phyloP scores from a whole-genome alignment of 2,329 filamentous ascomycete species.

The Microsporum canis region DNA sequence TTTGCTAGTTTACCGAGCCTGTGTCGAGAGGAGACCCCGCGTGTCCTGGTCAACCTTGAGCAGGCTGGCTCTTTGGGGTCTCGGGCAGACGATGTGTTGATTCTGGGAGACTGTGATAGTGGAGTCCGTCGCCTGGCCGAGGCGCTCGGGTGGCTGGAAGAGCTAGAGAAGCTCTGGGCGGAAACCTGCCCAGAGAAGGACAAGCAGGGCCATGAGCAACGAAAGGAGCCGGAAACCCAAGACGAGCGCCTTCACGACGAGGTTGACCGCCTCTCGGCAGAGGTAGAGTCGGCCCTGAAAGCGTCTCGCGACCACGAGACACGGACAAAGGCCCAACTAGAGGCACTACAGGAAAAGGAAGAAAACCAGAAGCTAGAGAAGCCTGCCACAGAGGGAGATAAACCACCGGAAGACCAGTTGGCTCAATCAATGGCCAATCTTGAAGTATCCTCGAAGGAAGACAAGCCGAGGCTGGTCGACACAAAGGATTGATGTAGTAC shows the following conservation, averaged over 20 bases:
- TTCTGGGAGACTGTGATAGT: conserved; percentile 71
- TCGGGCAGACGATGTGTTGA: conserved; percentile 69
- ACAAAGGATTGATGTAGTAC: background rate
- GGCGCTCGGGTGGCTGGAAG: conserved; percentile 72
- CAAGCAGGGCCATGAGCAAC: conserved; percentile 23
- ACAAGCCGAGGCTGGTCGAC: background rate
- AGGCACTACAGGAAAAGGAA: conserved; percentile 9
- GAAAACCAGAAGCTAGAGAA: background rate
- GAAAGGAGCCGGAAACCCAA: conserved; percentile 32
- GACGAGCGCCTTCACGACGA: conserved; percentile 49
- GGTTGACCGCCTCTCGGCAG: conserved; percentile 46
- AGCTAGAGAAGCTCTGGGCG: conserved; percentile 68
- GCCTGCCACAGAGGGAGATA: background rate
- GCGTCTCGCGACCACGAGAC: conserved; percentile 38
- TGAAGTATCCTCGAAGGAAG: background rate
- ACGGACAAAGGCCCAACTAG: conserved; percentile 25
- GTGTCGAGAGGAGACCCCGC: conserved; percentile 51
- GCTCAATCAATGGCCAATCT: background rate
- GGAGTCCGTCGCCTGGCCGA: conserved; percentile 69
- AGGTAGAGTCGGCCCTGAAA: conserved; percentile 46
- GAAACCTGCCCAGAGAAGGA: conserved; percentile 50
- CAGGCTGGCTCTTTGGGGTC: conserved; percentile 66
- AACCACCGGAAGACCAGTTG: background rate
- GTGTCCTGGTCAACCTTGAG: conserved; percentile 81
- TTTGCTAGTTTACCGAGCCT: conserved; percentile 70